Conservation (phyloP, 208 protist genomes). For the Crithidia acanthocephali region DNA sequence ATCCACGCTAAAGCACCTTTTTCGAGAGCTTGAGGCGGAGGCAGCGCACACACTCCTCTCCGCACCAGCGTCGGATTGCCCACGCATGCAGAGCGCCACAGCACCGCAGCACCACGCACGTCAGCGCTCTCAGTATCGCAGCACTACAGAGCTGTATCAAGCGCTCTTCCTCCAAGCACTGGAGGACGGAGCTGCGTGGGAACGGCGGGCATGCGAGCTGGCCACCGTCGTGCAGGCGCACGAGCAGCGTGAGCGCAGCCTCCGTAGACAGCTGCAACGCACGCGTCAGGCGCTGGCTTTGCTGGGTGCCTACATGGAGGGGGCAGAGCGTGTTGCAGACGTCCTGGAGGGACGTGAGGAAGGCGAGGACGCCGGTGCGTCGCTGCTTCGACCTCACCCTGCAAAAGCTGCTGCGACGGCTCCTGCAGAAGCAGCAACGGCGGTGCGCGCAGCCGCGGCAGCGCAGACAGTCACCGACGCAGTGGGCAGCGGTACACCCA, state of each 20-base stretch:
- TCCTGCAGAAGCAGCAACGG: neutral
- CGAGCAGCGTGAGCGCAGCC: conserved; percentile 11
- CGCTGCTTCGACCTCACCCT: neutral
- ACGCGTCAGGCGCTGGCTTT: conserved; percentile 6
- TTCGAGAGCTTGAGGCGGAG: conserved; percentile 1
- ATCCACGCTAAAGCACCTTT: neutral
- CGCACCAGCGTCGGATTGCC: too few species aligned
- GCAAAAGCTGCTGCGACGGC: neutral
- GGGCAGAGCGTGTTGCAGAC: neutral
- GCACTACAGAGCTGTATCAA: conserved; percentile 13
- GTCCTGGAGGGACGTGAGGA: neutral
- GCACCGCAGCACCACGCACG: too few species aligned
- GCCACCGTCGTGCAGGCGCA: conserved; percentile 3
- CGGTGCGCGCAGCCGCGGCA: too few species aligned
- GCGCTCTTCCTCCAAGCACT: conserved; percentile 27
- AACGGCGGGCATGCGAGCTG: conserved; percentile 12
- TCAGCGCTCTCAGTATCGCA: neutral
- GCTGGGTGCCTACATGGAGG: conserved; percentile 18
- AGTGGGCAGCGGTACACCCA: too few species aligned
- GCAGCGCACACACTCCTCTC: neutral
- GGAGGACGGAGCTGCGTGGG: conserved; percentile 25
- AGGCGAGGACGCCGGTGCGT: neutral
- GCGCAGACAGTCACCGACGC: too few species aligned
- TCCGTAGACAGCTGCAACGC: conserved; percentile 15
- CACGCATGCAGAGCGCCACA: too few species aligned